Percentiles rank a stretch among this genome's conserved stretches.
These are phyloP conservation scores for Chrysoporthe puriensis DNA, from an alignment of 2,329 filamentous ascomycete genomes.

Conservation along the genomic window DNA sequence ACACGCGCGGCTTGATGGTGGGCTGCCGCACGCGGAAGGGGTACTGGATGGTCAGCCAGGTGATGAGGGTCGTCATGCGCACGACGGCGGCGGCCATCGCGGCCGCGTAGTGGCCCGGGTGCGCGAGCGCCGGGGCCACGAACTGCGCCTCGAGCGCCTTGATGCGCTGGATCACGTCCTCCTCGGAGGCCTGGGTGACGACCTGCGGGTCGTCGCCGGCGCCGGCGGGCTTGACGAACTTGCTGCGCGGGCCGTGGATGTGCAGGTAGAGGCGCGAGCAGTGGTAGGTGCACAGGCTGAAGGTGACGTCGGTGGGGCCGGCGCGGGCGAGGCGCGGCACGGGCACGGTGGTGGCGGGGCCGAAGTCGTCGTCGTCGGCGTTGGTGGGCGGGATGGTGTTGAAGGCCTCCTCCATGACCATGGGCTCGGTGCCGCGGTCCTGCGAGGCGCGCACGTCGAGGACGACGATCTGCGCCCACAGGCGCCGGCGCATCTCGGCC, in stretches of 20 bases:
- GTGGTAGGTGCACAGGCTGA: conserved; percentile 45
- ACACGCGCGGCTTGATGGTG: conserved; percentile 38
- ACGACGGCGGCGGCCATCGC: conserved; percentile 45
- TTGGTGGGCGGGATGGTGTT: conserved; percentile 55
- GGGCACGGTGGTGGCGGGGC: conserved; percentile 41
- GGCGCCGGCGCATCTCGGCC: conserved; percentile 60
- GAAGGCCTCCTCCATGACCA: conserved; percentile 47
- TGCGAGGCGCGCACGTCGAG: conserved; percentile 61
- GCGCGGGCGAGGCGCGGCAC: conserved; percentile 35
- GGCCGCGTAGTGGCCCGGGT: conserved; percentile 40
- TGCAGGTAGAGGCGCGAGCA: conserved; percentile 45
- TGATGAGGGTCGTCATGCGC: conserved; percentile 49
- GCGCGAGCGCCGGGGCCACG: conserved; percentile 38
- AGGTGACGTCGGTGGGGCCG: conserved; percentile 47
- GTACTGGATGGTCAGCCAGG: conserved; percentile 52
- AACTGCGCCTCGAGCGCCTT: conserved; percentile 45
- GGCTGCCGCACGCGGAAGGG: conserved; percentile 42
- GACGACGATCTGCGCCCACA: conserved; percentile 68
- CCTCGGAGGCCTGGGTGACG: conserved; percentile 38
- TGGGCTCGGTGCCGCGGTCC: conserved; percentile 53
- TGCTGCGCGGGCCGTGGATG: conserved; percentile 40
- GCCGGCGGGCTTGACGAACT: conserved; percentile 27
- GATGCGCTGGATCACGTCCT: conserved; percentile 45
- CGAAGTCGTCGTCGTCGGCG: conserved; percentile 57
- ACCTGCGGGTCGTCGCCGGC: conserved; percentile 15